Conservation (phyloP, 2,329 filamentous ascomycete species). For the Aplosporella prunicola region DNA sequence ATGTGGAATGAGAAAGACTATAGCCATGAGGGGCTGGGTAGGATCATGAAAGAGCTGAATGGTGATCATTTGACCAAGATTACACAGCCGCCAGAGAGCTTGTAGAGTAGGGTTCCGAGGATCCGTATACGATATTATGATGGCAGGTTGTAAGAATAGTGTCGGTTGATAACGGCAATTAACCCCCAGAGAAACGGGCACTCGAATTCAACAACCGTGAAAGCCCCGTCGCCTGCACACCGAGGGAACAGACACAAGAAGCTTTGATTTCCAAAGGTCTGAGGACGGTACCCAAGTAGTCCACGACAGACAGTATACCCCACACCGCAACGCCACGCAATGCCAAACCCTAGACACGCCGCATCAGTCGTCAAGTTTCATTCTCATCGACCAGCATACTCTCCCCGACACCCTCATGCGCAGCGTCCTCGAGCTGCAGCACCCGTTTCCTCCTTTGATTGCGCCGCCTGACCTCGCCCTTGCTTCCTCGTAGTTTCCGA, state of each 20-base stretch:
- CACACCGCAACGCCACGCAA: slow-evolving; percentile 7
- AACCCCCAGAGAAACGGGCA: too few species aligned
- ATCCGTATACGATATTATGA: too few species aligned
- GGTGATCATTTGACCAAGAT: slow-evolving; percentile 38
- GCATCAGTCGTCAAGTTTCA: background rate
- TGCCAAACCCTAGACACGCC: background rate
- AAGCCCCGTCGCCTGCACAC: too few species aligned
- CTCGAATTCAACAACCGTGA: too few species aligned
- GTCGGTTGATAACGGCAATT: too few species aligned
- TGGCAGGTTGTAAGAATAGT: too few species aligned
- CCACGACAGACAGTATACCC: too few species aligned
- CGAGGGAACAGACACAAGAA: too few species aligned
- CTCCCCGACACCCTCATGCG: slow-evolving; percentile 2
- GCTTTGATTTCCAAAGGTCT: too few species aligned
- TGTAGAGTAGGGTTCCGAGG: too few species aligned
- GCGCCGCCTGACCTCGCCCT: slow-evolving; percentile 4
- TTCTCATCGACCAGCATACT: slow-evolving; percentile 11
- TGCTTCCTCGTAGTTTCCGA: slow-evolving; percentile 2
- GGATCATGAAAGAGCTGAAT: slow-evolving; percentile 41
- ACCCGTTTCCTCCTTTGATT: slow-evolving; percentile 3
- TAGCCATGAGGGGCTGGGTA: slow-evolving; percentile 37
- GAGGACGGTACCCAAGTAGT: too few species aligned
- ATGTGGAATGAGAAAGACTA: slow-evolving; percentile 44
- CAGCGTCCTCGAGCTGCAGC: slow-evolving; percentile 1
- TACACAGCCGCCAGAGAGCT: slow-evolving; percentile 28